Evolutionary conservation across 1,284 basidiomycete species (phyloP), one percentile per base, ranked within the genome.

Genomic region (Tilletia indica): DNA sequence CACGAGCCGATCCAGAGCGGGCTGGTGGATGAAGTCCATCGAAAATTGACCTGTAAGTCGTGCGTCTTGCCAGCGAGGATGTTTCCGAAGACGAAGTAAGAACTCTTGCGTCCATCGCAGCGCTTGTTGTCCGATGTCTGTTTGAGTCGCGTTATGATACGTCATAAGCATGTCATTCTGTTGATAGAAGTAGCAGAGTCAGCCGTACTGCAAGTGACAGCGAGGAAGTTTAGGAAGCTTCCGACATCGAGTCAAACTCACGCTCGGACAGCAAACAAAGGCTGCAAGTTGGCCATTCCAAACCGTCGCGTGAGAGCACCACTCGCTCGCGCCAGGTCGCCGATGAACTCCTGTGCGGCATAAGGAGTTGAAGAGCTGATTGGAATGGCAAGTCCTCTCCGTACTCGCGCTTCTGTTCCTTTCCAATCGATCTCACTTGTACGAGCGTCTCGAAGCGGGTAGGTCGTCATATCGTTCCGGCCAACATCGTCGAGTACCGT

Each of bases 151-250:
- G 68, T 85, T 80, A 68, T 84, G 82, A 73, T 86, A 86, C 0
- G 85, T 85, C 86, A 86, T 86, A 64, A 86, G 79, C 85, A 86
- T 86, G 76, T 86, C 85, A 77, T 85, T 86, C 73, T 74, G 67
- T n/a, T 54, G 19, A 1, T 8, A 54, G 6, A 25, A 54, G 51
- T 19, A 19, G 8, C 51, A 54, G 51, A 25, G 51, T 54, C 51
- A 54, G 51, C 16, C 51, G 51, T 19, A 54, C 12, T 11, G 51
- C 6, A 54, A 54, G 16, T n/a, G 47, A 21, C 36, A 36, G 51
- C 36, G 38, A 39, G 25, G 6, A 34, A 34, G 11, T 9, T 9
- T 14, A 45, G 14, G 14, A 45, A 9, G 9, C 14, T 14, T 45
- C 42, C 14, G 14, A 45, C 42, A 9, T 45, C 42, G 42, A 9